Conservation (phyloP, 2,329 filamentous ascomycete genomes). For the Teratosphaeria gauchensis region DNA sequence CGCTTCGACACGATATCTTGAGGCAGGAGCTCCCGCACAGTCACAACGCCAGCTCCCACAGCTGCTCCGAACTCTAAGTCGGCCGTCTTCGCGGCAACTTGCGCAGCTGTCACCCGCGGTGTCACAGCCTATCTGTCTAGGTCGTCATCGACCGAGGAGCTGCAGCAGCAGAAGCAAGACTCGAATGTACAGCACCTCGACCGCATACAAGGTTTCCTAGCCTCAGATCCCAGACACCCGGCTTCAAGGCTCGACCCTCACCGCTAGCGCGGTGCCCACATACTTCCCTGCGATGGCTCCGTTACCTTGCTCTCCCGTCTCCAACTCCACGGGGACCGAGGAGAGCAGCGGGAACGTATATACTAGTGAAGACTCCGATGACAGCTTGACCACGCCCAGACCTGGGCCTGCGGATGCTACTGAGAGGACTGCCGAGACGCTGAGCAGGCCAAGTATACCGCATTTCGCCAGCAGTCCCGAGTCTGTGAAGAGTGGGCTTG, state of each 20-base stretch:
- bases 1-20: neutral
- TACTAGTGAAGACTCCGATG: constrained; percentile 21
- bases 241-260: neutral
- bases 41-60: neutral
- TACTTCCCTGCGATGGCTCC: constrained; percentile 4
- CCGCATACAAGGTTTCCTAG: neutral
- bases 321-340: constrained; percentile 20
- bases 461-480: neutral
- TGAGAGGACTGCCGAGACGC: constrained; percentile 17
- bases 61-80: neutral
- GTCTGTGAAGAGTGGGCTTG: neutral
- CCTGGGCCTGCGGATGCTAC: constrained; percentile 23
- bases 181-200: neutral
- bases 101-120: neutral
- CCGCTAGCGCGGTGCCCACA: neutral
- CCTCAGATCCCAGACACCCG: neutral
- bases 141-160: neutral
- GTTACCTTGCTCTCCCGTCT: constrained; percentile 24
- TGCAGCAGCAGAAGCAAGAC: neutral
- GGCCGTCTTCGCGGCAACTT: neutral
- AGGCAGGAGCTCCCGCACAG: neutral
- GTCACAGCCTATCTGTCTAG: neutral
- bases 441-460: constrained; percentile 18
- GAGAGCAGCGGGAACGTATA: neutral
- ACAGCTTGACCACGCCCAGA: constrained; percentile 24